phyloP scores from a whole-genome alignment of 345 rosid genomes.

The Cardiospermum halicacabum region DNA sequence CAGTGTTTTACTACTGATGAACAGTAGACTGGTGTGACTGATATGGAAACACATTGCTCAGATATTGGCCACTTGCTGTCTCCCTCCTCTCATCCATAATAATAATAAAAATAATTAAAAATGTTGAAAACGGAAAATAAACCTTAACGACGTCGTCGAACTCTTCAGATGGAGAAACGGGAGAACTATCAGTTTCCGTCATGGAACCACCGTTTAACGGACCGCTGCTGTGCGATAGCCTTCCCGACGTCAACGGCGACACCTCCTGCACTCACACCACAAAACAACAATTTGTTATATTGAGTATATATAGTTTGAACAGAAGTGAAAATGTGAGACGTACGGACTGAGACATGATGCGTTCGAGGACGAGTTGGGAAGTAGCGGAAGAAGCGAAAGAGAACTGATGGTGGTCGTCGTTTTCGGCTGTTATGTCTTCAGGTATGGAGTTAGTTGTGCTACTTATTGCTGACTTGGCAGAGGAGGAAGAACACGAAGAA shows the following conservation, averaged over 20 bases:
- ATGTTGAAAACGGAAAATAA: not conserved
- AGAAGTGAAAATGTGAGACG: slow-evolving; percentile 1
- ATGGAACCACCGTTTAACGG: slow-evolving; percentile 61
- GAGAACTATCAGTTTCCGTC: slow-evolving; percentile 70
- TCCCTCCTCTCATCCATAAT: not conserved
- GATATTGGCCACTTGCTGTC: slow-evolving; percentile 19
- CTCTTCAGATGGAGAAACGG: slow-evolving; percentile 81
- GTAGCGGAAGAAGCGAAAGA: slow-evolving; percentile 69
- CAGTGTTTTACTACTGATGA: not conserved
- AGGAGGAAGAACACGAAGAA: slow-evolving; percentile 19
- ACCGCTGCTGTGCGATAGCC: slow-evolving; percentile 94
- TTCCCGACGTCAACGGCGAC: slow-evolving; percentile 88
- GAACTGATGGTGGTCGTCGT: slow-evolving; percentile 41
- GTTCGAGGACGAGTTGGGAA: slow-evolving; percentile 91
- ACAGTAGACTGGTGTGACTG: slow-evolving; percentile 2
- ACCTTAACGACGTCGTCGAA: slow-evolving; percentile 94
- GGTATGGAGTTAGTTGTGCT: slow-evolving; percentile 52
- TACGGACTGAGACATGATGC: slow-evolving; percentile 94
- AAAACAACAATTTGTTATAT: not conserved
- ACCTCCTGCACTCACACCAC: slow-evolving; percentile 51
- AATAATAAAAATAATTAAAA: not conserved
- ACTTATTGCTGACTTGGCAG: slow-evolving; percentile 33
- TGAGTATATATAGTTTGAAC: not conserved
- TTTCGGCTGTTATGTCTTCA: slow-evolving; percentile 42
- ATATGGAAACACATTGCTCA: slow-evolving; percentile 16